phyloP scores from a whole-genome alignment of 495 filamentous ascomycete species.

The Platismatia glauca region DNA sequence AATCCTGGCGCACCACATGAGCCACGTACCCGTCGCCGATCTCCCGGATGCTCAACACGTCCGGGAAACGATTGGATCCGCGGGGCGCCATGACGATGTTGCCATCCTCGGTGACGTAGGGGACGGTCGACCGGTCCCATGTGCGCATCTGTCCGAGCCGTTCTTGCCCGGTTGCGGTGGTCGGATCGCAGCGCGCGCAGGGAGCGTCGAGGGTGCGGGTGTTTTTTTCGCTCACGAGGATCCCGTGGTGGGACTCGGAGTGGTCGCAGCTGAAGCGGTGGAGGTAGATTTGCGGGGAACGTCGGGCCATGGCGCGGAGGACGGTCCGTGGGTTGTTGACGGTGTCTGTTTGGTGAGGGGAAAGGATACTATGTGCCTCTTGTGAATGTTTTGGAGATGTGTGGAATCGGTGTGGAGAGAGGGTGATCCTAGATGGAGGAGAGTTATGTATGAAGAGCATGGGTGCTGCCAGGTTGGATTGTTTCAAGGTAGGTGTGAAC shows the following conservation, averaged over 20 bases:
- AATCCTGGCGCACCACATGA: neutral
- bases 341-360: neutral
- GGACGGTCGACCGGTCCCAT: neutral
- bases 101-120: neutral
- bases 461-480: no score
- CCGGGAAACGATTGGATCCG: neutral
- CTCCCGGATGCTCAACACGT: neutral
- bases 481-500: neutral
- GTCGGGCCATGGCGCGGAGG: neutral
- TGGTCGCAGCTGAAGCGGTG: slow-evolving; percentile 4
- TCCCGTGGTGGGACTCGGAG: neutral
- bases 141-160: neutral
- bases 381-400: no score
- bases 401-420: no score
- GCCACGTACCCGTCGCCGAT: neutral
- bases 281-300: neutral
- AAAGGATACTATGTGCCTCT: no score
- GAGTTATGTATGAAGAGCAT: no score
- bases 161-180: slow-evolving; percentile 1
- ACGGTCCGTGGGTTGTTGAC: neutral
- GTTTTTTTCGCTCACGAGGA: neutral
- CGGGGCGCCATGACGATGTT: neutral
- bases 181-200: slow-evolving; percentile 1
- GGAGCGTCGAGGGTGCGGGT: neutral
- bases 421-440: no score